phyloP scores from a whole-genome alignment of 768 basidiomycete genomes.

The Russula emetica region DNA sequence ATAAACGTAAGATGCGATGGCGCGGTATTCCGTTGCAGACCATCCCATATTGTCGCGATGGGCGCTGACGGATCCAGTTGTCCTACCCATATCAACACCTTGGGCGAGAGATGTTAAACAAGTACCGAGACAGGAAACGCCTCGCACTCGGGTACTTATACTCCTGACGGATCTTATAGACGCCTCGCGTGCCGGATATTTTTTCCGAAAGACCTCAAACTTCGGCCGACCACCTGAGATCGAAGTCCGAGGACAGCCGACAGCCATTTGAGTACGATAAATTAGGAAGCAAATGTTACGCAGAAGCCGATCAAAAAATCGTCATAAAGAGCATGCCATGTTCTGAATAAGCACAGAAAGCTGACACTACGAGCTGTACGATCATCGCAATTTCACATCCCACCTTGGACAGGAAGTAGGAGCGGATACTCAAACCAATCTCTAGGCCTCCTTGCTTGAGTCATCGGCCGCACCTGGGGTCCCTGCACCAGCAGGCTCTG shows the following conservation, averaged over 20 bases:
- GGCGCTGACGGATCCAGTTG: neutral
- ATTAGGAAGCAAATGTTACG: neutral
- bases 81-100: neutral
- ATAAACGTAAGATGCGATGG: constrained; percentile 68
- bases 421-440: neutral
- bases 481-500: neutral
- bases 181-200: neutral
- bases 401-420: neutral
- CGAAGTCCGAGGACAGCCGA: neutral
- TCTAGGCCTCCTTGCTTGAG: neutral
- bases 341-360: neutral
- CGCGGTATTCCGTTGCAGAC: constrained; percentile 58
- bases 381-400: neutral
- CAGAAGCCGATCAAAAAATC: neutral
- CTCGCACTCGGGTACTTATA: neutral
- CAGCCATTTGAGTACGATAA: too few species aligned
- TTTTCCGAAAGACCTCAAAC: neutral
- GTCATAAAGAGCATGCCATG: neutral
- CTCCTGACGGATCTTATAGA: neutral
- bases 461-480: neutral
- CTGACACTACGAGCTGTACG: neutral
- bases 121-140: neutral
- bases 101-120: too few species aligned
- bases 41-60: constrained; percentile 36
- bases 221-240: constrained; percentile 14